Evolutionary conservation across 2,329 filamentous ascomycete species (phyloP), one percentile per base, ranked within the genome.

Genomic region (Phialophora verrucosa): DNA sequence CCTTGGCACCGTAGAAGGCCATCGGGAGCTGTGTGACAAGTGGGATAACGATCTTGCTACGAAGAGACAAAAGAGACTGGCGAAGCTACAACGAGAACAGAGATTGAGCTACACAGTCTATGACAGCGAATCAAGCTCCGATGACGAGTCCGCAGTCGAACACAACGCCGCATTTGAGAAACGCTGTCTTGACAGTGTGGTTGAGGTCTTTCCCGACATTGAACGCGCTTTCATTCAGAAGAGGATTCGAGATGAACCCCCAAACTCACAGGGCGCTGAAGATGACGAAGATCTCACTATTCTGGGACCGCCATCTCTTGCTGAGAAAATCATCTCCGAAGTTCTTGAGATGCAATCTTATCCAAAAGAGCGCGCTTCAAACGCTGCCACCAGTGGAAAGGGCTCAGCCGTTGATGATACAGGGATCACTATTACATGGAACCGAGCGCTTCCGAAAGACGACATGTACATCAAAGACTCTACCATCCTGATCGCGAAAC

Each of bases 201-300:
- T 80, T 4, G 72, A 74, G 11, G 70, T 84, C 8, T 84, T 85
- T 62, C 83, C 83, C 8, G 81, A 81, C 57, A 82, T 84, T 49
- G 79, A 78, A 62, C 77, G 74, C 25, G 73, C 78, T 11, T 78
- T 82, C 70, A 77, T 84, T 25, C 70, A 56, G 51, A 56, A 62
- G 35, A 67, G 66, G 44, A 67, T 72, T 44, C 54, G 55, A 50
- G 31, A 35, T 17, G 29, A 31, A 69, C 11, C 70, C 73, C 17
- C 71, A 83, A 20, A 44, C 17, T 6, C 38, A 31, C 12, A 23
- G 23, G 67, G 75, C 25, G 70, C 54, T 17, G 64, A 67, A 7
- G 31, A 51, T 20, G 29, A 59, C 42, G 55, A 59, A 35, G 44
- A 42, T 20, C n/a, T 63, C 10, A 38, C 65, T 31, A 23, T 23